These are phyloP conservation scores for Ashbya aceris DNA, from an alignment of 1,139 yeast species.

Conservation along the genomic window DNA sequence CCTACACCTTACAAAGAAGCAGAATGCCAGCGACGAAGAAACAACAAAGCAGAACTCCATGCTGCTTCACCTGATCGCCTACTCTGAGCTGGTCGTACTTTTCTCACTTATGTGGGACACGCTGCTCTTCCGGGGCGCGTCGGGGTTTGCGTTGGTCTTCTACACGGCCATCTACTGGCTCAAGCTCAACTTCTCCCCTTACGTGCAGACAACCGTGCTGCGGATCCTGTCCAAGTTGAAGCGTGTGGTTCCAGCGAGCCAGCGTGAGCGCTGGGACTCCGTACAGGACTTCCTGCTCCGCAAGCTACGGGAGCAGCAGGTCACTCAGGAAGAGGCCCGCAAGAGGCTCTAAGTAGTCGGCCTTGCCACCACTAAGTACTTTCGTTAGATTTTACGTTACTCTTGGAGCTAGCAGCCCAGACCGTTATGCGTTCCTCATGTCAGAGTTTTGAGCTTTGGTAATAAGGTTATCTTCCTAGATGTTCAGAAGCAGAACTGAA, in stretches of 20 bases:
- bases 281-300: conserved; percentile 25
- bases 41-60: conserved; percentile 14
- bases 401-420: no score
- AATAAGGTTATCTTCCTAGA: conserved; percentile 29
- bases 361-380: neutral
- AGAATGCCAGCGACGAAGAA: conserved; percentile 28
- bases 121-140: conserved; percentile 47
- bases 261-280: conserved; percentile 26
- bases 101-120: conserved; percentile 50
- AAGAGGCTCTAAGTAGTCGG: conserved; percentile 3
- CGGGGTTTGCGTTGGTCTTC: conserved; percentile 56
- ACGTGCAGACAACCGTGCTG: conserved; percentile 30
- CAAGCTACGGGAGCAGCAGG: conserved; percentile 18
- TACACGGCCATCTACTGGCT: conserved; percentile 60
- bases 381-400: no score
- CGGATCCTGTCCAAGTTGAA: conserved; percentile 25
- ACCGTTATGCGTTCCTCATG: neutral
- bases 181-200: conserved; percentile 40
- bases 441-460: conserved; percentile 20
- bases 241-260: conserved; percentile 28
- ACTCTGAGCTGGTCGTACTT: conserved; percentile 49
- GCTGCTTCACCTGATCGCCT: conserved; percentile 46
- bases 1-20: conserved; percentile 44
- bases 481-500: conserved; percentile 33
- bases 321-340: conserved; percentile 20